Base-by-base conservation (phyloP, 139 green algal genomes). In the Closterium sp. region DNA sequence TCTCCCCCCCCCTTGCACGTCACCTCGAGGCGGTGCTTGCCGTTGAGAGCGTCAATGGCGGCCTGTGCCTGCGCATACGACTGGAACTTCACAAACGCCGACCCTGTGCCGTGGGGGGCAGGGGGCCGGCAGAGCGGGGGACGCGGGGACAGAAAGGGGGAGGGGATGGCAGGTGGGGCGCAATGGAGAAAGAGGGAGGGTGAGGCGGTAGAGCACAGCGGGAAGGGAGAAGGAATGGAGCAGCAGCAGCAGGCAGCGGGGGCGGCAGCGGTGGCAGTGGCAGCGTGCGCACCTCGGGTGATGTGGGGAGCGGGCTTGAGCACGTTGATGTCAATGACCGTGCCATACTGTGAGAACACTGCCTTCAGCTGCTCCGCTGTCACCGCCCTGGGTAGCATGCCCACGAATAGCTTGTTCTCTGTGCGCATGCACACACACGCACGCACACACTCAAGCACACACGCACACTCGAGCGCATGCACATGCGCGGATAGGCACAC, bases 351-450 rank as follows among this genome's bases (percentile, higher is more conserved):
- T 2, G 27, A 13, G 7, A 91, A 85, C 11, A 91, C 21, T 32
- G 27, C 34, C 9, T 6, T 28, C 9, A 91, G 11, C 34, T 91
- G 32, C 31, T 91, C 88, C 28, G 32, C 88, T 19, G 88, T 91
- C 27, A 50, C 88, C 28, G 88, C 28, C 50, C 86, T 91, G 88
- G 88, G 88, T 17, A 91, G 34, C 88, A 91, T 91, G 32, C 88
- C 88, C 32, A 91, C 34, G 28, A 91, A 91, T 17, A 91, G 32
- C 88, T 91, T 91, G 88, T 91, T 42, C 24, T 91, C 88, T 91
- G 86, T 30, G 85, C 28, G 2, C 28, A 29, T 10, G 32, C 11
- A 34, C 17, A 24, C 28, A 88, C 85, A 31, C 29, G 0, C n/a
- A n/a, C 29, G 9, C 28, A 88, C 29, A 2, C 28, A 34, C 17